Percentiles rank a stretch among this genome's conserved stretches.
These are phyloP conservation scores for Peterozyma xylosa DNA, from an alignment of 805 yeast species.

Conservation along the genomic window DNA sequence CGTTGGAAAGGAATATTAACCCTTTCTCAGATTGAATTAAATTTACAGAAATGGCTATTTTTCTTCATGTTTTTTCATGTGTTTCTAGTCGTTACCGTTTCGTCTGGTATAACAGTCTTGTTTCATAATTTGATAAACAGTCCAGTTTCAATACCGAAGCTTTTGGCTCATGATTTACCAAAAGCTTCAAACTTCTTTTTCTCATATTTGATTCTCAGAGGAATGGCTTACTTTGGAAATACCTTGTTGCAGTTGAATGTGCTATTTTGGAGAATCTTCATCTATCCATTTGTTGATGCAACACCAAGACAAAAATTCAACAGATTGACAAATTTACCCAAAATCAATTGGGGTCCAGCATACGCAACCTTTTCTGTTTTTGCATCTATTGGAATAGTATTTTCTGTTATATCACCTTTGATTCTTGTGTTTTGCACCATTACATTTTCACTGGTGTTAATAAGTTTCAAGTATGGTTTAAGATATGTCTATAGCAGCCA, in stretches of 20 bases:
- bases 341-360: conserved; percentile 68
- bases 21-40: conserved; percentile 56
- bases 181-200: conserved; percentile 83
- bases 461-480: conserved; percentile 67
- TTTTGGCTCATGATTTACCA: conserved; percentile 74
- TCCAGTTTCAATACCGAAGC: conserved; percentile 65
- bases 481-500: conserved; percentile 45
- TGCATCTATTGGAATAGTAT: conserved; percentile 72
- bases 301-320: conserved; percentile 57
- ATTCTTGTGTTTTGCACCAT: conserved; percentile 55
- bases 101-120: conserved; percentile 66
- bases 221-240: conserved; percentile 69
- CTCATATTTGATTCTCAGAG: conserved; percentile 68
- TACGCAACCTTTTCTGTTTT: conserved; percentile 74
- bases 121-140: conserved; percentile 54
- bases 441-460: conserved; percentile 46
- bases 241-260: conserved; percentile 54
- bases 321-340: conserved; percentile 34
- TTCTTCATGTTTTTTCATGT: conserved; percentile 74
- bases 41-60: conserved; percentile 72
- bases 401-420: conserved; percentile 73
- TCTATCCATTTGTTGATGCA: conserved; percentile 29
- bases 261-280: conserved; percentile 31
- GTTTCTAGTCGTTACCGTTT: conserved; percentile 76
- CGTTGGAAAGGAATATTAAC: conserved; percentile 52